phyloP scores from a whole-genome alignment of 2,329 filamentous ascomycete genomes.

The Sarocladium strictum region DNA sequence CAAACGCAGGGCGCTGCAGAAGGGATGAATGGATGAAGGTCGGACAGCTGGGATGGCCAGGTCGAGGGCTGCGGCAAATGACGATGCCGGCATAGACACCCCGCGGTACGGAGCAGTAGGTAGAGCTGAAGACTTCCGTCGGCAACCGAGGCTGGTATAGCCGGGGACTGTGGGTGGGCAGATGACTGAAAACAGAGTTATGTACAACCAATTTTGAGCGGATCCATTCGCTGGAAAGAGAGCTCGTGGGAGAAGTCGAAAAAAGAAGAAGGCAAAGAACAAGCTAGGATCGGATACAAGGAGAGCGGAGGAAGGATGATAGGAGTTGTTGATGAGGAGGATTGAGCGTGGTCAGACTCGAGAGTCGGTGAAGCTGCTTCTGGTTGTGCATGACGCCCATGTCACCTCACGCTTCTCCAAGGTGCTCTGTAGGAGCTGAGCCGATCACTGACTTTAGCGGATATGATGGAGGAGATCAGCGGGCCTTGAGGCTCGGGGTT shows the following conservation, averaged over 20 bases:
- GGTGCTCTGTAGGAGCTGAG: background rate
- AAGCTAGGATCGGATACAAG: background rate
- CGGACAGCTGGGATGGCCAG: background rate
- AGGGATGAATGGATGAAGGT: background rate
- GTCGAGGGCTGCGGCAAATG: background rate
- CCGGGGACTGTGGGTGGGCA: background rate
- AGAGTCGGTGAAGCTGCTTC: constrained; percentile 4
- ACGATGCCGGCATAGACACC: constrained; percentile 2
- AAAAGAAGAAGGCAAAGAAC: background rate
- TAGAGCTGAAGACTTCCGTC: background rate
- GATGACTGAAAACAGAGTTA: background rate
- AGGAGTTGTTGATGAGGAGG: background rate
- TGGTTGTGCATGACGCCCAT: constrained; percentile 1
- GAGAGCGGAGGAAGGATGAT: background rate
- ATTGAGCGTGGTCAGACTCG: too few relatives aligned
- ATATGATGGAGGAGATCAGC: too few relatives aligned
- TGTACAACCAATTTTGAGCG: background rate
- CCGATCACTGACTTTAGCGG: background rate
- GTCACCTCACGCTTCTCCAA: background rate
- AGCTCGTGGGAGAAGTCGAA: background rate
- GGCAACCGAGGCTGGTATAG: constrained; percentile 8
- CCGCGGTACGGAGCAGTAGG: constrained; percentile 3
- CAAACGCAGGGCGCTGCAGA: background rate
- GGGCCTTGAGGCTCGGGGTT: too few relatives aligned
- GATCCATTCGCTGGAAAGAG: background rate